Evolutionary conservation across 176 grass and related monocot species (phyloP).

Genomic region (Raddia distichophylla): DNA sequence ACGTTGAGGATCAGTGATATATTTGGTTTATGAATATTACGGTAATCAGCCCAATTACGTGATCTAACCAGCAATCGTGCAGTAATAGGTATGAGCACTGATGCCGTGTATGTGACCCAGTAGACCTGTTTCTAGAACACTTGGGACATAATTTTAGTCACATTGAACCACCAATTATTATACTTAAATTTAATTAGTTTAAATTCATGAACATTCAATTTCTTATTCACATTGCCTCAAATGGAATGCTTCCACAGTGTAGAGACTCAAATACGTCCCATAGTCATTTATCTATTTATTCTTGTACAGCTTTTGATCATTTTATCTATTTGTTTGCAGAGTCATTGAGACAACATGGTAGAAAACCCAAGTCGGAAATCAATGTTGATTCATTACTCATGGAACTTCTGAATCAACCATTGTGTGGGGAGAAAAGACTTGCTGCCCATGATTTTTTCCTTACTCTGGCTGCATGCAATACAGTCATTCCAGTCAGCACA

Average conservation of each 20-base stretch:
- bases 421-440: constrained; percentile 80
- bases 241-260: background rate
- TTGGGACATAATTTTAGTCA: background rate
- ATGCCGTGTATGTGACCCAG: background rate
- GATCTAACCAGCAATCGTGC: background rate
- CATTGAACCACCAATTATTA: constrained; percentile 11
- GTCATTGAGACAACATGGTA: constrained; percentile 41
- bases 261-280: background rate
- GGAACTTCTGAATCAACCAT: constrained; percentile 64
- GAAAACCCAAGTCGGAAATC: constrained; percentile 52
- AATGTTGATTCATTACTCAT: constrained; percentile 69
- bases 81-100: background rate
- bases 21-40: constrained; percentile 11
- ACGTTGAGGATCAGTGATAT: background rate
- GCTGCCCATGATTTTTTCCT: constrained; percentile 97
- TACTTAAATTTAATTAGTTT: constrained; percentile 24
- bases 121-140: background rate
- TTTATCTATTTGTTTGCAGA: constrained; percentile 54
- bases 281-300: constrained; percentile 21
- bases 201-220: background rate
- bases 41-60: background rate
- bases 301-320: constrained; percentile 17
- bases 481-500: constrained; percentile 84
- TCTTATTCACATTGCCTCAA: background rate
- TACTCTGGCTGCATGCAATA: constrained; percentile 97